Evolutionary conservation across 176 grass and related monocot genomes (phyloP).

Genomic region (Neostapfia colusana): DNA sequence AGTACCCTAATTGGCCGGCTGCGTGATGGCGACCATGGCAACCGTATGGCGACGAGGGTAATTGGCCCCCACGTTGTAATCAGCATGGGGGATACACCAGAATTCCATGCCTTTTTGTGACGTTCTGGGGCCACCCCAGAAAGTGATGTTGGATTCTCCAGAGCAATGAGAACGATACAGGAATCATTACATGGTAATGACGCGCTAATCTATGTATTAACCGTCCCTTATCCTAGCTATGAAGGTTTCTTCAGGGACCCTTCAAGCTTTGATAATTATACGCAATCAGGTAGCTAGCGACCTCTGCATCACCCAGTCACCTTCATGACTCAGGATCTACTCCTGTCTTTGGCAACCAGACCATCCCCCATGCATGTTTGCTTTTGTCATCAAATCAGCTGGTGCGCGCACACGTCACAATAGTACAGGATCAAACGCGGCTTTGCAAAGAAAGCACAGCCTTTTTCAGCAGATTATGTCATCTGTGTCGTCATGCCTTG

Average conservation of each 20-base stretch:
- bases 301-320: conserved; percentile 17
- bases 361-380: not conserved
- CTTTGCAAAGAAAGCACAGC: not conserved
- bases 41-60: not conserved
- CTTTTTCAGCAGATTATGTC: conserved; percentile 25
- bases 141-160: conserved; percentile 7
- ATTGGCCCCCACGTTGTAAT: conserved; percentile 12
- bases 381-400: conserved; percentile 15
- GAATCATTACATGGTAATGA: conserved; percentile 8
- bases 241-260: not conserved
- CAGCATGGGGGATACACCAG: conserved; percentile 30
- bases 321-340: conserved; percentile 36
- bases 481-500: not conserved
- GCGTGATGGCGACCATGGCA: conserved; percentile 39
- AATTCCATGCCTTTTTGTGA: not conserved
- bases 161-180: not conserved
- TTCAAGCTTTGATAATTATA: not conserved
- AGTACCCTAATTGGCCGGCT: conserved; percentile 24
- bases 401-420: conserved; percentile 13
- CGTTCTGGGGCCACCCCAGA: conserved; percentile 9
- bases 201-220: not conserved
- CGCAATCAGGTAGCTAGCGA: conserved; percentile 9
- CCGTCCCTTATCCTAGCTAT: not conserved
- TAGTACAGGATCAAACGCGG: not conserved
- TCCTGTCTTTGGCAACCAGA: conserved; percentile 28